These are phyloP conservation scores for Colletotrichum salicis DNA, from an alignment of 2,329 filamentous ascomycete species.

Conservation along the genomic window DNA sequence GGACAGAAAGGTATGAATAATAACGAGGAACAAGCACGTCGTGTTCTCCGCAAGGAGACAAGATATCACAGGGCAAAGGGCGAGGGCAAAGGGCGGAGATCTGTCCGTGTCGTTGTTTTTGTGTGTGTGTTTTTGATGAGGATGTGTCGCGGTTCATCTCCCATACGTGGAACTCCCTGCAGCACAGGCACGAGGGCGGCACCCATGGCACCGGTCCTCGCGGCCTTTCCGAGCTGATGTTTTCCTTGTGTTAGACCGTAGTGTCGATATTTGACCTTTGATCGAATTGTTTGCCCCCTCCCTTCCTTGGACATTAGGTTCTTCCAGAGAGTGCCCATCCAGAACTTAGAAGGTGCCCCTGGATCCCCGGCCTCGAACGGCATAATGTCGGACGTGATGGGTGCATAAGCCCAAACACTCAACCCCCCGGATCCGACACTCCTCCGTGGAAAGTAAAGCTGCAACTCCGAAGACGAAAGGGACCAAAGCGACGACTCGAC, in stretches of 20 bases:
- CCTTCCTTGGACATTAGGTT: not conserved
- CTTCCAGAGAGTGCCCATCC: no score
- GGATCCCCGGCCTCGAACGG: not conserved
- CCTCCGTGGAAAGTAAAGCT: conserved; percentile 17
- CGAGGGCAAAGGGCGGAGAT: conserved; percentile 4
- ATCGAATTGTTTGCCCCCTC: not conserved
- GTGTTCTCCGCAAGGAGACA: not conserved
- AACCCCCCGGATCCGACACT: conserved; percentile 16
- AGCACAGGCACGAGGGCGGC: conserved; percentile 3
- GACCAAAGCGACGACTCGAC: conserved; percentile 9
- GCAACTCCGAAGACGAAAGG: not conserved
- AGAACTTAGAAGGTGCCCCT: no score
- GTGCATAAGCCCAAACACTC: conserved; percentile 24
- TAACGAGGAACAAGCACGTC: conserved; percentile 4
- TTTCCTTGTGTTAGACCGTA: not conserved
- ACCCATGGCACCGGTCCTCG: not conserved
- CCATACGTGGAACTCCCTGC: not conserved
- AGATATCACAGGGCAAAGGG: conserved; percentile 3
- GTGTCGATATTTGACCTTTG: not conserved
- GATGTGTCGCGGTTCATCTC: conserved; percentile 7
- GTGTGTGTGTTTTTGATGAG: not conserved
- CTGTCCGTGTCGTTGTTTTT: not conserved
- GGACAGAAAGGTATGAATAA: conserved; percentile 16
- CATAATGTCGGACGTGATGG: conserved; percentile 6
- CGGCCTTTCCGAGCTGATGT: conserved; percentile 1